Percentiles rank a stretch among this genome's conserved stretches.
Evolutionary conservation across 495 filamentous ascomycete species (phyloP).

Genomic region (Aspergillus homomorphus): DNA sequence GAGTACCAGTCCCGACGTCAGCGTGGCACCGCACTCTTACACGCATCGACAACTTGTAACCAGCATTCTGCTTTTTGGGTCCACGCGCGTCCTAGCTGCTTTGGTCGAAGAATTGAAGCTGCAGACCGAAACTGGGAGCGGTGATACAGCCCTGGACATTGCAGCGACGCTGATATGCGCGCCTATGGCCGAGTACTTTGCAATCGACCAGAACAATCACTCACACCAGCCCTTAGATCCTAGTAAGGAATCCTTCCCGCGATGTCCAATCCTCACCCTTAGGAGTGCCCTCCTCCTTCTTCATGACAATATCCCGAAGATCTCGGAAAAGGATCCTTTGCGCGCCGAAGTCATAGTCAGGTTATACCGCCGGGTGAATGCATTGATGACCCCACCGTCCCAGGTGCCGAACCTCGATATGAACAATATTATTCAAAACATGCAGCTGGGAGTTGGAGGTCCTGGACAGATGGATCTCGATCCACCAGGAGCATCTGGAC

Average conservation of each 20-base stretch:
- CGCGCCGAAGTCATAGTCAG: conserved; percentile 73
- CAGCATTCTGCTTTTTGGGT: conserved; percentile 66
- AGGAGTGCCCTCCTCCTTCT: conserved; percentile 67
- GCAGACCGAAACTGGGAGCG: conserved; percentile 50
- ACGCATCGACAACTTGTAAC: conserved; percentile 72
- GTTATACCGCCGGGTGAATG: conserved; percentile 70
- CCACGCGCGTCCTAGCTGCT: conserved; percentile 55
- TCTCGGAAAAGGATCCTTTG: conserved; percentile 57
- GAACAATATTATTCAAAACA: conserved; percentile 42
- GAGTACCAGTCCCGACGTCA: conserved; percentile 62
- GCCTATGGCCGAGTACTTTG: conserved; percentile 53
- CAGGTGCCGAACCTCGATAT: conserved; percentile 42
- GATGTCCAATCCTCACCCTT: conserved; percentile 50
- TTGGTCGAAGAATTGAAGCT: conserved; percentile 70
- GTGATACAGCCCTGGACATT: conserved; percentile 69
- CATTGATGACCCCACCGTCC: conserved; percentile 43
- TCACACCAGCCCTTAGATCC: conserved; percentile 37
- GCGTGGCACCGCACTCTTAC: conserved; percentile 68
- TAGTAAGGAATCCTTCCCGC: conserved; percentile 38
- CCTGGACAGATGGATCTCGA: conserved; percentile 39
- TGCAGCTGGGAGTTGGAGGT: conserved; percentile 36
- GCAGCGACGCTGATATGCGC: conserved; percentile 70
- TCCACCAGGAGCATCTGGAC: conserved; percentile 16
- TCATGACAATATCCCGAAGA: conserved; percentile 58
- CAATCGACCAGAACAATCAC: conserved; percentile 38